Evolutionary conservation across 1,284 basidiomycete genomes (phyloP), one percentile per base, ranked within the genome.

Genomic region (Phellopilus nigrolimitatus): DNA sequence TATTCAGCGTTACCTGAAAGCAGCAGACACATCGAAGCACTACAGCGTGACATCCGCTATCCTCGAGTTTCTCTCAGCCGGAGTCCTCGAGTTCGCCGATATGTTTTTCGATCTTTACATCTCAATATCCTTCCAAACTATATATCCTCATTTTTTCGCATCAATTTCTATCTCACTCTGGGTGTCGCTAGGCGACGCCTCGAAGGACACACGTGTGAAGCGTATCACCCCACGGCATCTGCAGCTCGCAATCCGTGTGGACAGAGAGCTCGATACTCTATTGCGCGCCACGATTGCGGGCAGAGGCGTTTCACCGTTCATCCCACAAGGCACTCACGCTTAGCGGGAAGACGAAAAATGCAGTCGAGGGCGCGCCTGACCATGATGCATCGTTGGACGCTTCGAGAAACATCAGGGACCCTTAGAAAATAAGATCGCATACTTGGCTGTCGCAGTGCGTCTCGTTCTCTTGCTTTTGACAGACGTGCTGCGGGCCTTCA

Each of bases 141-240:
- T 24, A 8, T 36, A 42, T 38, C n/a, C 24, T 43, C 3, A 36
- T 43, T 17, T 44, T 19, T 13, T n/a, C 2, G 6, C 17, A 37
- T 12, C 6, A 22, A 21, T 15, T 48, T 21, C 25, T 49, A 24
- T 10, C 24, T 31, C 24, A 28, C 43, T 24, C 27, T n/a, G n/a
- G n/a, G n/a, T n/a, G n/a, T n/a, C n/a, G n/a, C n/a, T n/a, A 92
- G 95, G 95, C 37, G 97, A 98, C 68, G 95, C 95, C 21, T 95
- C 94, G 8, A 97, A 97, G 66, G 95, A 98, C 72, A 78, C 97
- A 33, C 83, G 88, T 48, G 92, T 97, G 39, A 97, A 97, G 72
- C 91, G 95, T 67, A 97, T 98, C 68, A 97, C 92, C 0, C 95
- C 95, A 17, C 88, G 91, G 59, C 92, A 95, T 70, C 69, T 95